Evolutionary conservation across 352 stramenopile genomes (phyloP), one percentile per base, ranked within the genome.

Genomic region (Pythium folliculosum): DNA sequence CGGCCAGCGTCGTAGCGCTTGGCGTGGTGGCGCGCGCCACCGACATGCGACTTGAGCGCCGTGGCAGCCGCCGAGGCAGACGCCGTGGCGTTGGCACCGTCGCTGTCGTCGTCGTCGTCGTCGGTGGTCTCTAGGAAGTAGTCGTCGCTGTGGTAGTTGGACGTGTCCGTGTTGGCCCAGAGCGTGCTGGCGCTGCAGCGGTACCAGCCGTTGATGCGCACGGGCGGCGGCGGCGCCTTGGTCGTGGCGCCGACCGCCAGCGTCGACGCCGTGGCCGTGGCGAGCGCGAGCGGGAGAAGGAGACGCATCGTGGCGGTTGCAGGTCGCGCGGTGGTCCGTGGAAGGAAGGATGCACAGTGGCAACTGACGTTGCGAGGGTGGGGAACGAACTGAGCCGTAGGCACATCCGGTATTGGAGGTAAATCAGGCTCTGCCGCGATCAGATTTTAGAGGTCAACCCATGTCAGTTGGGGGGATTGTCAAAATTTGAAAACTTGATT

Each of bases 131-230:
- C 30, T 40, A 67, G 7, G 21, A 61, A 55, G 51, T 67, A 54
- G 40, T 55, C 50, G 40, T 60, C 60, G 51, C 23, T 35, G 52
- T 68, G 51, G 61, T 47, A 65, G 35, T 48, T 64, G 40, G 9
- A 45, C 17, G 35, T 63, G 40, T 57, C 55, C 47, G 21, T 47
- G 30, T 64, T 72, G 9, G 69, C 63, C 40, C 73, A 55, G 47
- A 78, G 65, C 22, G 72, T 78, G 58, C 65, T 78, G 9, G 57
- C 37, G 37, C 60, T 69, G 65, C 72, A 78, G 43, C 71, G 68
- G 61, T 70, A 78, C 72, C 72, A 78, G 47, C 72, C 72, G 30
- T 78, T 78, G 57, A 76, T 35, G 32, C 48, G 69, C 57, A 77
- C 69, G 17, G 62, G 27, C 21, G 45, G 40, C 47, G 27, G 40